phyloP scores from a whole-genome alignment of 1,284 basidiomycete genomes.

The Rhodotorula sp. region DNA sequence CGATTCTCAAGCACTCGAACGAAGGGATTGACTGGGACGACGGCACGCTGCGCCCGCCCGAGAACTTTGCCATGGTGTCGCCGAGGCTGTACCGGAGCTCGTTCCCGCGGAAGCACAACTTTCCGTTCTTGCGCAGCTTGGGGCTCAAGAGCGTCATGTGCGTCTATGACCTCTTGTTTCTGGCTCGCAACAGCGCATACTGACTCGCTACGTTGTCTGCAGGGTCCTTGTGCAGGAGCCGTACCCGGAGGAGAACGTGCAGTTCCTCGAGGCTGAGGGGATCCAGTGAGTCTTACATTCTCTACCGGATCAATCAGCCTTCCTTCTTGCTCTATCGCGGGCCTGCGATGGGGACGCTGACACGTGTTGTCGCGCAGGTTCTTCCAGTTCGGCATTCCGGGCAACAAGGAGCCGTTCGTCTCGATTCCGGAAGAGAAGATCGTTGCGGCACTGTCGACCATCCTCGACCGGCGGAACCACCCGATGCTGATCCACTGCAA shows the following conservation, averaged over 20 bases:
- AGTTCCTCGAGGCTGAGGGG: slow-evolving; percentile 53
- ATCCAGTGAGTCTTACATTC: slow-evolving; percentile 45
- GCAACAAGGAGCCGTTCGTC: slow-evolving; percentile 59
- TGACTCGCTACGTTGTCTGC: background rate
- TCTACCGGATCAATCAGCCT: background rate
- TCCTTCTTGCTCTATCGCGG: background rate
- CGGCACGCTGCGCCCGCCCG: slow-evolving; percentile 50
- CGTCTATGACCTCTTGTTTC: slow-evolving; percentile 26
- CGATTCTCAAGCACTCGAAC: background rate
- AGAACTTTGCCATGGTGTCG: slow-evolving; percentile 55
- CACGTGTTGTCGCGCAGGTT: slow-evolving; percentile 44
- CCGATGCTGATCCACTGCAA: slow-evolving; percentile 62
- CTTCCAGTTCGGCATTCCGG: slow-evolving; percentile 60
- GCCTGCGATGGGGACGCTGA: background rate
- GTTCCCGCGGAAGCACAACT: slow-evolving; percentile 59
- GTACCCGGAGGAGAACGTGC: slow-evolving; percentile 57
- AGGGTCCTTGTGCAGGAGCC: slow-evolving; percentile 58
- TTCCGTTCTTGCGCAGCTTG: slow-evolving; percentile 57
- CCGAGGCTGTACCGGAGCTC: slow-evolving; percentile 56
- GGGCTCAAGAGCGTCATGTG: slow-evolving; percentile 59
- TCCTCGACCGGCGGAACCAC: slow-evolving; percentile 59
- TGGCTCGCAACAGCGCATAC: background rate
- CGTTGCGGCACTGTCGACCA: slow-evolving; percentile 56
- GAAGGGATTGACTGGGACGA: slow-evolving; percentile 21
- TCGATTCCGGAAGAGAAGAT: slow-evolving; percentile 60